Percentiles rank a stretch among this genome's conserved stretches.
Conservation (phyloP, 2,329 filamentous ascomycete genomes). For the Aspergillus persii region DNA sequence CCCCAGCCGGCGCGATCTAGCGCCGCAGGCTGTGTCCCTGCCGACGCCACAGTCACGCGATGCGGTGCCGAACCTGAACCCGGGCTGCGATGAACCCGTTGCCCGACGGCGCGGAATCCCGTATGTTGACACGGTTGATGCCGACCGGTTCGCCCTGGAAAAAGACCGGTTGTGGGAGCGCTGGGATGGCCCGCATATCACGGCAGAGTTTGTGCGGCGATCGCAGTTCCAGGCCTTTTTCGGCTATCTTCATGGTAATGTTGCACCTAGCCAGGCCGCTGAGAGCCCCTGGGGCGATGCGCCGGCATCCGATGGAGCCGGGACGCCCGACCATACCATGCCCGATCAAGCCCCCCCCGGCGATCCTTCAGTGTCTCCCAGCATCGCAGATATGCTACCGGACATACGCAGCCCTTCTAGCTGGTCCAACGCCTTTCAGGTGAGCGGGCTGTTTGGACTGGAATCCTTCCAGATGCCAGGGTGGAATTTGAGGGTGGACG, state of each 20-base stretch:
- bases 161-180: neutral
- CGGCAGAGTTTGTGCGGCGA: neutral
- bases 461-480: neutral
- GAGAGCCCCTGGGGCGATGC: neutral
- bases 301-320: neutral
- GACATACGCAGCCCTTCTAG: neutral
- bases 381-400: neutral
- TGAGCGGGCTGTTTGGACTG: neutral
- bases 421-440: neutral
- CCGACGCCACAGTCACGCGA: conserved; percentile 1
- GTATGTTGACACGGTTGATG: conserved; percentile 9
- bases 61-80: conserved; percentile 1
- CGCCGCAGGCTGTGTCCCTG: neutral
- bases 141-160: conserved; percentile 10
- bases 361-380: neutral
- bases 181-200: neutral
- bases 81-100: conserved; percentile 1
- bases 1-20: neutral
- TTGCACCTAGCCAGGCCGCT: neutral
- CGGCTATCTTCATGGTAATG: neutral
- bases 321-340: neutral
- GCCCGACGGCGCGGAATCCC: conserved; percentile 10
- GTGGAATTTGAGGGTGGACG: neutral
- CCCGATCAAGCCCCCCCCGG: neutral
- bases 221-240: neutral